These are phyloP conservation scores for Lagenidium giganteum DNA, from an alignment of 352 stramenopile genomes.

Conservation along the genomic window DNA sequence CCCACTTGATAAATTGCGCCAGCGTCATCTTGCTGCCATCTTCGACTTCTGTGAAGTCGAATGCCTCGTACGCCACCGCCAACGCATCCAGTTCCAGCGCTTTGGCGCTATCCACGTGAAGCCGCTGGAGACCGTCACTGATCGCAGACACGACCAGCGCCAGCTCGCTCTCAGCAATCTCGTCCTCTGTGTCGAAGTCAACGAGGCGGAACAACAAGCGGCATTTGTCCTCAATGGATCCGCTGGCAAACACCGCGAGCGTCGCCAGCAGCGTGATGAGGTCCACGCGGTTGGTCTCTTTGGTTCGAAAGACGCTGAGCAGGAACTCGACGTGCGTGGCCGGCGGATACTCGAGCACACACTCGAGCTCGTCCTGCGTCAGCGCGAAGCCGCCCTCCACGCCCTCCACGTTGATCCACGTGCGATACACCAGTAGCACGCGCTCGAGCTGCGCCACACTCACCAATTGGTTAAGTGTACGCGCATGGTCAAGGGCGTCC, in stretches of 20 bases:
- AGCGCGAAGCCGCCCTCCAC: slow-evolving; percentile 58
- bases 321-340: slow-evolving; percentile 38
- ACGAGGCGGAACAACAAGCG: slow-evolving; percentile 61
- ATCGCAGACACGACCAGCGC: slow-evolving; percentile 56
- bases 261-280: slow-evolving; percentile 49
- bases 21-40: slow-evolving; percentile 72
- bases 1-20: slow-evolving; percentile 54
- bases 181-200: slow-evolving; percentile 71
- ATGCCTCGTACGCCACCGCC: slow-evolving; percentile 59
- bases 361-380: slow-evolving; percentile 55
- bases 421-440: slow-evolving; percentile 45
- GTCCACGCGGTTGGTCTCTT: slow-evolving; percentile 24
- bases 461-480: slow-evolving; percentile 35
- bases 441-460: slow-evolving; percentile 45
- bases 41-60: slow-evolving; percentile 52
- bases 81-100: slow-evolving; percentile 42
- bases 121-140: slow-evolving; percentile 30
- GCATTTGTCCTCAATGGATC: slow-evolving; percentile 41
- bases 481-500: slow-evolving; percentile 26
- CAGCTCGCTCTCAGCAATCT: slow-evolving; percentile 67
- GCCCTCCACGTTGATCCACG: slow-evolving; percentile 44
- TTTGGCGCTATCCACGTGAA: slow-evolving; percentile 20
- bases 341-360: slow-evolving; percentile 45
- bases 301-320: slow-evolving; percentile 30
- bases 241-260: slow-evolving; percentile 36